Evolutionary conservation across 2,329 filamentous ascomycete genomes (phyloP).

Genomic region (Fusarium sp.): DNA sequence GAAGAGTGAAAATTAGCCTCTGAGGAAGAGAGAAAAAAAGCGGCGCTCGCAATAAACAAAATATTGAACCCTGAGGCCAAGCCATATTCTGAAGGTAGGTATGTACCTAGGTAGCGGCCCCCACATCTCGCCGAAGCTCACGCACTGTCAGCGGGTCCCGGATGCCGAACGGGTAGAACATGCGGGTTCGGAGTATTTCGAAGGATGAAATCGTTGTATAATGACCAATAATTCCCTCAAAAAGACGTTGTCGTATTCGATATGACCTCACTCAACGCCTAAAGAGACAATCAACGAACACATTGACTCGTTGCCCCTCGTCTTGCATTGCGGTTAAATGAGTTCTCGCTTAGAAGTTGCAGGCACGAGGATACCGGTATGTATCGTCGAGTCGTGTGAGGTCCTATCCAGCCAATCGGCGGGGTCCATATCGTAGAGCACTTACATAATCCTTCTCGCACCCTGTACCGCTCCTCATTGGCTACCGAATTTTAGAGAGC

Average conservation of each 20-base stretch:
- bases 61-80: slow-evolving; percentile 33
- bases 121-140: slow-evolving; percentile 21
- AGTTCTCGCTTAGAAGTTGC: neutral
- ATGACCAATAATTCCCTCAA: neutral
- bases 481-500: slow-evolving; percentile 32
- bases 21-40: neutral
- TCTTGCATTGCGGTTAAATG: neutral
- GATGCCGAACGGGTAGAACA: slow-evolving; percentile 13
- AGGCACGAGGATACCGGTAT: neutral
- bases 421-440: no score
- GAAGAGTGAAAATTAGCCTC: slow-evolving; percentile 17
- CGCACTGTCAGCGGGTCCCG: slow-evolving; percentile 22
- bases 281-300: neutral
- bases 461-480: slow-evolving; percentile 24
- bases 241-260: neutral
- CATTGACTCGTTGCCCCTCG: neutral
- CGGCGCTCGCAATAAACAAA: slow-evolving; percentile 8
- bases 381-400: slow-evolving; percentile 16
- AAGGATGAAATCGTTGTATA: neutral
- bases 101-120: slow-evolving; percentile 3
- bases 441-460: slow-evolving; percentile 30
- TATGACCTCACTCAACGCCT: neutral
- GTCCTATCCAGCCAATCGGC: slow-evolving; percentile 15
- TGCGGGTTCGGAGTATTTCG: slow-evolving; percentile 8
- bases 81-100: slow-evolving; percentile 9